phyloP scores from a whole-genome alignment of 2,329 filamentous ascomycete species.

The Metarhizium anisopliae region DNA sequence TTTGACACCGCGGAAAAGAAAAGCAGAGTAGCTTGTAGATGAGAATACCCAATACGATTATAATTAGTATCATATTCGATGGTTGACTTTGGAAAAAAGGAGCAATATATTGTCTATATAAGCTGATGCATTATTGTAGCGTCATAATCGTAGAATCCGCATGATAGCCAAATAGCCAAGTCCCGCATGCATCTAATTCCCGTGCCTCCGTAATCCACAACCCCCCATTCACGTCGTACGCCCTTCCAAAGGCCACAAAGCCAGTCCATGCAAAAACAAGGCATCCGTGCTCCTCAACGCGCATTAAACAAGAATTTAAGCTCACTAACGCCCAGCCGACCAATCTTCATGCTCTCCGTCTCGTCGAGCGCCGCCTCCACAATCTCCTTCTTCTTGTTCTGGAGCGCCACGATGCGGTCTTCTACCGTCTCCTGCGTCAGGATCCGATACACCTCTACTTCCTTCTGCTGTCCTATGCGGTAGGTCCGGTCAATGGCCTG shows the following conservation, averaged over 20 bases:
- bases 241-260: too few relatives aligned
- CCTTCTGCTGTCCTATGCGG: constrained; percentile 68
- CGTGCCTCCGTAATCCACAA: not conserved
- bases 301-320: constrained; percentile 58
- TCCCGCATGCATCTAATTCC: not conserved
- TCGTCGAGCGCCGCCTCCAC: constrained; percentile 77
- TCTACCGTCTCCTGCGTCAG: constrained; percentile 73
- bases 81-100: too few relatives aligned
- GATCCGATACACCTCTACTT: constrained; percentile 73
- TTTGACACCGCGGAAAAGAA: too few relatives aligned
- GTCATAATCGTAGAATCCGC: too few relatives aligned
- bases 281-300: not conserved
- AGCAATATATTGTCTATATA: too few relatives aligned
- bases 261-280: not conserved
- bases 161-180: not conserved
- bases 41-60: not conserved
- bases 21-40: not conserved
- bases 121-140: too few relatives aligned
- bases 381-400: constrained; percentile 67
- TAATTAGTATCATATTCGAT: too few relatives aligned
- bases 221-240: not conserved
- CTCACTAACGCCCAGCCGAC: constrained; percentile 56
- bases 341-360: constrained; percentile 55
- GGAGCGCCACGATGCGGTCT: constrained; percentile 72
- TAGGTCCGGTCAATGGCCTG: constrained; percentile 87